Evolutionary conservation across 108 stramenopile species (phyloP), one percentile per base, ranked within the genome.

Genomic region (Skeletonema costatum): DNA sequence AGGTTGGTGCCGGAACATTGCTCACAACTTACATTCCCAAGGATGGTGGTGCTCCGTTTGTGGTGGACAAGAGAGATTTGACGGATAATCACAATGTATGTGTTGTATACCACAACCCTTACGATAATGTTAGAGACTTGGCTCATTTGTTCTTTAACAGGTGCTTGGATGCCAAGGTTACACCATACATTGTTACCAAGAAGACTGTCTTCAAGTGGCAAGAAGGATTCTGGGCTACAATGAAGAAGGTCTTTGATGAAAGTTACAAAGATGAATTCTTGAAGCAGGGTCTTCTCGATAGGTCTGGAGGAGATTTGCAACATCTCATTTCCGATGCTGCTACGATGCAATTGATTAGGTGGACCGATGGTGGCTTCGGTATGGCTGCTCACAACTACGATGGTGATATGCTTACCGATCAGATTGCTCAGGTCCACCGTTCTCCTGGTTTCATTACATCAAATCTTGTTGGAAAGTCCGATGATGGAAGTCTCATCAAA

Each of bases 191-290:
- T 78, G 98, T 98, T 21, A 98, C 98, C 64, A 98, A 98, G 82
- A 98, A 98, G 91, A 98, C 98, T 16, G 98, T 98, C 44, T 98
- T 98, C 90, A 98, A 98, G 87, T 98, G 98, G 98, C 98, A 98
- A 80, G 98, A 98, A 85, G 94, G 94, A 71, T 98, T 97, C 76
- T 98, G 98, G 98, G 88, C 86, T 53, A 92, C 86, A 64, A 95
- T 95, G 93, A 97, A 97, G 86, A 73, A 88, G 36, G 87, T 98
- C 13, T 98, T 98, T 82, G 98, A 98, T 77, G 89, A 86, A 32
- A 79, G 87, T 25, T 98, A 98, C 94, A 93, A 93, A 82, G 85
- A 84, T 16, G 60, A 87, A 29, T 96, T 94, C 77, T 77, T 71
- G 60, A 76, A 86, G 87, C 88, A 88, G 39, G 98, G 98, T 13